phyloP scores from a whole-genome alignment of 257 asterid species.

The Solanum bulbocastanum region DNA sequence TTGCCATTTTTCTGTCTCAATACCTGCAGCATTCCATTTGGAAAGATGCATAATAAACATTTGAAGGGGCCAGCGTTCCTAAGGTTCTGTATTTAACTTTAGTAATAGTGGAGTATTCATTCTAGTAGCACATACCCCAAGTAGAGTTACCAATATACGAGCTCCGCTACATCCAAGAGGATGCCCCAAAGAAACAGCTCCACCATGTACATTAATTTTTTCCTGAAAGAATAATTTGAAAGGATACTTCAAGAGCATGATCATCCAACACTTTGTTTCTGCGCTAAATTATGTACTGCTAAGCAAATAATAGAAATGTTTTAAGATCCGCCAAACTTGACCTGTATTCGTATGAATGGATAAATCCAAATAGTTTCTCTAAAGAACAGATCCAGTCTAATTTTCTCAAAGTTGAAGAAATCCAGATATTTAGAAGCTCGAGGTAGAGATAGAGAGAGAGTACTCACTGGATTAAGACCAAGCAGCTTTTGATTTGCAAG shows the following conservation, averaged over 20 bases:
- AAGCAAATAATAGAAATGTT: not conserved
- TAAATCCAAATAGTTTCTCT: not conserved
- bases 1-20: conserved; percentile 74
- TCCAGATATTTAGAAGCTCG: not conserved
- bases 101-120: not conserved
- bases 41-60: not conserved
- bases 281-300: not conserved
- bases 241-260: not conserved
- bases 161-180: conserved; percentile 99
- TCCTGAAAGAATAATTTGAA: conserved; percentile 44
- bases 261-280: not conserved
- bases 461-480: conserved; percentile 61
- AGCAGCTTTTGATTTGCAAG: conserved; percentile 94
- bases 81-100: not conserved
- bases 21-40: conserved; percentile 34
- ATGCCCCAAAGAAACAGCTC: conserved; percentile 97
- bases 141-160: conserved; percentile 83
- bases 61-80: not conserved
- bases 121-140: conserved; percentile 58
- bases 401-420: not conserved
- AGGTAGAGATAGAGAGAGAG: not conserved
- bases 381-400: not conserved
- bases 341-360: not conserved
- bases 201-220: conserved; percentile 82
- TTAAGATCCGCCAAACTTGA: not conserved